Evolutionary conservation across 345 rosid genomes (phyloP).

Genomic region (Eucalyptus grandis): DNA sequence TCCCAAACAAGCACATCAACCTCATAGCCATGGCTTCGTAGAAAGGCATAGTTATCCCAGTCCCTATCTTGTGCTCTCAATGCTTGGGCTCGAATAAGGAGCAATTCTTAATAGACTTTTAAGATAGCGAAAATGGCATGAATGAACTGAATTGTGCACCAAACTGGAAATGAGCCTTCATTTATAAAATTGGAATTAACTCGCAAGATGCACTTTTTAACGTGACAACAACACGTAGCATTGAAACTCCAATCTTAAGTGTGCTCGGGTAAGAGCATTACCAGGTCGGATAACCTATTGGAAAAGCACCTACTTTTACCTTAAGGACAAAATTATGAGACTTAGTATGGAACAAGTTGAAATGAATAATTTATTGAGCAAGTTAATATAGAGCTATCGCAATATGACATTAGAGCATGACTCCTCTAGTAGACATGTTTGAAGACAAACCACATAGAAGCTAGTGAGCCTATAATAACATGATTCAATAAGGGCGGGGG

Average conservation of each 20-base stretch:
- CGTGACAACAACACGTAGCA: background rate
- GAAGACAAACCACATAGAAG: background rate
- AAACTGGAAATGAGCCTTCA: background rate
- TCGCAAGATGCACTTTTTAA: background rate
- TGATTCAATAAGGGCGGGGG: background rate
- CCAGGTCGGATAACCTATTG: background rate
- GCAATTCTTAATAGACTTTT: rapidly evolving
- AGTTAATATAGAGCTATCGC: background rate
- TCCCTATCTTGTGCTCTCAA: conserved; percentile 51
- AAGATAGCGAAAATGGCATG: background rate
- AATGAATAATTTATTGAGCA: background rate
- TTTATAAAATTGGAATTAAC: background rate
- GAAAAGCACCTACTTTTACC: background rate
- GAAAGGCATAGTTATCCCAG: conserved; percentile 45
- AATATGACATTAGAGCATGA: background rate
- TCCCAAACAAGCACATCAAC: background rate
- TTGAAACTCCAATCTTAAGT: background rate
- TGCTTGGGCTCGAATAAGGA: conserved; percentile 1
- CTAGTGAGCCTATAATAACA: background rate
- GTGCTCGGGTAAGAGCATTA: background rate
- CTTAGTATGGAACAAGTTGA: background rate
- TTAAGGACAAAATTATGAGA: background rate
- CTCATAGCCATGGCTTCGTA: conserved; percentile 10
- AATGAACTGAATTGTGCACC: background rate
- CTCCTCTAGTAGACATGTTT: background rate